Percentiles rank a stretch among this genome's conserved stretches.
Evolutionary conservation across 257 asterid species (phyloP).

Genomic region (Handroanthus guayacan): DNA sequence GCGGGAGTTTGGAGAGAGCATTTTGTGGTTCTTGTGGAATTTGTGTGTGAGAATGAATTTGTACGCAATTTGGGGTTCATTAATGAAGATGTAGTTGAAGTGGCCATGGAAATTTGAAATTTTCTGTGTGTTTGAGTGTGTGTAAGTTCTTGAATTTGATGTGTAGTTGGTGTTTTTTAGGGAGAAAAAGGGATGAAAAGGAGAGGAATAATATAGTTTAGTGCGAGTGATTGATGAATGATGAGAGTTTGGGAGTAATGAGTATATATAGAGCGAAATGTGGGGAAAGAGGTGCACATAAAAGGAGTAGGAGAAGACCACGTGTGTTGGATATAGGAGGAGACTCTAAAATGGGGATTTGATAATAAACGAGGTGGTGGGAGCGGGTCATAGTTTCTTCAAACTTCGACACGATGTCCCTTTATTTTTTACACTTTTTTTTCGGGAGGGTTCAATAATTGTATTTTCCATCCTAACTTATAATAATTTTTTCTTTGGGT

Average conservation of each 20-base stretch:
- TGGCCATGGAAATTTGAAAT: constrained; percentile 60
- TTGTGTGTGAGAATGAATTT: constrained; percentile 29
- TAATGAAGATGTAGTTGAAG: constrained; percentile 53
- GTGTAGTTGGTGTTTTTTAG: not conserved
- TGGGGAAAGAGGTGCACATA: constrained; percentile 55
- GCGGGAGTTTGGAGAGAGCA: constrained; percentile 70
- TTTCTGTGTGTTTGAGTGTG: constrained; percentile 33
- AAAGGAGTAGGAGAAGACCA: constrained; percentile 63
- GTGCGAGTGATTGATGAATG: constrained; percentile 36
- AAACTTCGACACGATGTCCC: constrained; percentile 49
- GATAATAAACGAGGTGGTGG: constrained; percentile 36
- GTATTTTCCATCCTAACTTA: not conserved
- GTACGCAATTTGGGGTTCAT: constrained; percentile 44
- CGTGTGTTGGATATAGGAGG: constrained; percentile 73
- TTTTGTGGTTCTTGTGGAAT: constrained; percentile 27
- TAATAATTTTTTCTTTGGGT: not conserved
- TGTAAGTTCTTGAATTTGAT: constrained; percentile 18
- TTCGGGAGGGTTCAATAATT: constrained; percentile 25
- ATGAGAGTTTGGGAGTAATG: constrained; percentile 33
- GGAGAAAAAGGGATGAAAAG: constrained; percentile 7
- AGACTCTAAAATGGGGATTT: constrained; percentile 15
- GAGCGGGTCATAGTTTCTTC: constrained; percentile 48
- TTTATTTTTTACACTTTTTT: not conserved
- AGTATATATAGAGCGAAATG: constrained; percentile 56
- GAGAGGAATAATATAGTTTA: constrained; percentile 6